Base-by-base conservation (phyloP, 1,284 basidiomycete genomes). In the Cryptococcus sp. region DNA sequence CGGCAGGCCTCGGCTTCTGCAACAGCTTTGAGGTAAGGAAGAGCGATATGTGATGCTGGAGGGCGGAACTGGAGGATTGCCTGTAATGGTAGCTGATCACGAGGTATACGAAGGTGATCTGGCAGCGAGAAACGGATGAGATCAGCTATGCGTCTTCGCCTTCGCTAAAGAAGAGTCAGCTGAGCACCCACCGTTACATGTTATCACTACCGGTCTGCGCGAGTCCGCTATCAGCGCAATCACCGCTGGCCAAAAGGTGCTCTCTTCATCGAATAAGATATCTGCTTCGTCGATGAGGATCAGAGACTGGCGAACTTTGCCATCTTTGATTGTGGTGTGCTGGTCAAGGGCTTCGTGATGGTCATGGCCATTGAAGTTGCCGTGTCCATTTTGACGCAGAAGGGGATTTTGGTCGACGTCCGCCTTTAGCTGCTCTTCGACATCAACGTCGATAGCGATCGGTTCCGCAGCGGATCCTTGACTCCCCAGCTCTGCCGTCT, bases 211-310 rank as follows among this genome's bases (percentile, higher is more conserved):
- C 1, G 94, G 93, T 55, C 93, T 81, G 66, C 84, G 85, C 64
- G 89, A 91, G 26, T 89, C 84, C 58, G 84, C 85, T 69, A 95
- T 91, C 55, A 97, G 83, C 52, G 85, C 82, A 3, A 89, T 81
- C 41, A 96, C 83, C 5, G 89, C 85, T 2, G 87, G 82, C 96
- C 96, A 99, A 77, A 99, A 99, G 43, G 88, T 90, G 43, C 81
- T 81, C 74, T 98, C 95, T 52, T 94, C 91, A 62, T 87, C 87
- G 79, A 87, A 99, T 43, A 98, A 80, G 40, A 98, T 85, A 75
- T 99, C 96, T 8, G 91, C 95, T 74, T 99, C 96, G 76, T 99
- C 96, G n/a, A 99, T 80, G 37, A 99, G 81, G 65, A 99, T 90
- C 49, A 96, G 77, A 1, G 91, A 94, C 78, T 99, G 95, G 47